phyloP scores from a whole-genome alignment of 164 flowering plant species.

The Annona cherimola region DNA sequence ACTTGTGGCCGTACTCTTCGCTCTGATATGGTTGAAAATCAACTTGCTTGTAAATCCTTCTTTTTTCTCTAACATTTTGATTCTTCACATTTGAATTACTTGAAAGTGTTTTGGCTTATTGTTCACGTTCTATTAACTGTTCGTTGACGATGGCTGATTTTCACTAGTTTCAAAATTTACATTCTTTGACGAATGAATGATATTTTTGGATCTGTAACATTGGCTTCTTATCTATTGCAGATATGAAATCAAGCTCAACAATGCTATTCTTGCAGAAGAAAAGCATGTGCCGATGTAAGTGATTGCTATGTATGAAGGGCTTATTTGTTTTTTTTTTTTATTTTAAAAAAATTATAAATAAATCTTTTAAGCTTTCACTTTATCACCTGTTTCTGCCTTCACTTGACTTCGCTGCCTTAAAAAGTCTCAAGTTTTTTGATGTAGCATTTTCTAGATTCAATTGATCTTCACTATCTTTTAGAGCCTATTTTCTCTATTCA shows the following conservation, averaged over 20 bases:
- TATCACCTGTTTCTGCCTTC: not conserved
- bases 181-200: not conserved
- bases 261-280: conserved; percentile 89
- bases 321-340: not conserved
- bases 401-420: too few relatives aligned
- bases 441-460: too few relatives aligned
- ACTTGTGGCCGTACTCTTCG: not conserved
- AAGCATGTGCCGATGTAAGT: conserved; percentile 75
- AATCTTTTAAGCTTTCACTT: not conserved
- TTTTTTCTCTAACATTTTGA: not conserved
- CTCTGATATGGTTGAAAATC: not conserved
- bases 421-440: too few relatives aligned
- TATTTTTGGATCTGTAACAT: not conserved
- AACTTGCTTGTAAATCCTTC: not conserved
- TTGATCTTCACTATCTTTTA: too few relatives aligned
- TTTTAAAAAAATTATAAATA: too few relatives aligned
- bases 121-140: not conserved
- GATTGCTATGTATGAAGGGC: not conserved
- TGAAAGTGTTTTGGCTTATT: not conserved
- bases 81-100: not conserved
- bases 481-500: too few relatives aligned
- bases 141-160: not conserved
- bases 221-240: conserved; percentile 27
- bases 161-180: not conserved
- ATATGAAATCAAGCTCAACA: conserved; percentile 64